phyloP scores from a whole-genome alignment of 1,284 basidiomycete genomes.

The Lentinula novae-zelandiae region DNA sequence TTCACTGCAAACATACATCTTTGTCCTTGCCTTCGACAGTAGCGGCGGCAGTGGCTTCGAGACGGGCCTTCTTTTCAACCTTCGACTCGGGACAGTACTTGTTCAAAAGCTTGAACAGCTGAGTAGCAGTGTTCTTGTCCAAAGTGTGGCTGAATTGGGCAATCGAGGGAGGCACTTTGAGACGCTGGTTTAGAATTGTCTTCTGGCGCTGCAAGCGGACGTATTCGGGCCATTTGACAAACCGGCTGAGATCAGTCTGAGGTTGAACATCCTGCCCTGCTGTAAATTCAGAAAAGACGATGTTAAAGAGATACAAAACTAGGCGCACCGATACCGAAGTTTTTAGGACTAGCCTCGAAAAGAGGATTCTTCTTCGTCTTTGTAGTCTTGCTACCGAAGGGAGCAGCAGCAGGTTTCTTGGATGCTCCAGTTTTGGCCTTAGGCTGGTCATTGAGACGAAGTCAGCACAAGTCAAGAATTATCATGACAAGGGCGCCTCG shows the following conservation, averaged over 20 bases:
- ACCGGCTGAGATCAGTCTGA: conserved; percentile 90
- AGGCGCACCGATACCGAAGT: conserved; percentile 90
- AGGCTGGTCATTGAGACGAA: conserved; percentile 90
- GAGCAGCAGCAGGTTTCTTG: conserved; percentile 79
- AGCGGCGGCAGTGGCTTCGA: conserved; percentile 73
- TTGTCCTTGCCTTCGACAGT: conserved; percentile 74
- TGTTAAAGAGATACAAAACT: neutral
- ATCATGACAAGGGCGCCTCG: conserved; percentile 31
- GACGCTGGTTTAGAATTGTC: conserved; percentile 96
- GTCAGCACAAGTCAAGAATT: conserved; percentile 38
- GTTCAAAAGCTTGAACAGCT: too few relatives aligned
- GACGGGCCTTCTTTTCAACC: conserved; percentile 41
- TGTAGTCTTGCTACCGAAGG: conserved; percentile 68
- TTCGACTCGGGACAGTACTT: too few relatives aligned
- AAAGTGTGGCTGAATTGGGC: too few relatives aligned
- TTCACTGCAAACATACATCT: conserved; percentile 4
- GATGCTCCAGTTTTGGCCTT: conserved; percentile 56
- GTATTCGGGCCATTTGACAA: conserved; percentile 70
- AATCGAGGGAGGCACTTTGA: conserved; percentile 98
- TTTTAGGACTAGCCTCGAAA: conserved; percentile 83
- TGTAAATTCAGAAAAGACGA: neutral
- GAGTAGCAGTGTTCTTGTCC: too few relatives aligned
- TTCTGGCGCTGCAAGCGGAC: conserved; percentile 98
- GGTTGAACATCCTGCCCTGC: conserved; percentile 93
- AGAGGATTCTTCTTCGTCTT: conserved; percentile 93